These are phyloP conservation scores for Ceratocystis papillata DNA, from an alignment of 2,329 filamentous ascomycete species.

Conservation along the genomic window DNA sequence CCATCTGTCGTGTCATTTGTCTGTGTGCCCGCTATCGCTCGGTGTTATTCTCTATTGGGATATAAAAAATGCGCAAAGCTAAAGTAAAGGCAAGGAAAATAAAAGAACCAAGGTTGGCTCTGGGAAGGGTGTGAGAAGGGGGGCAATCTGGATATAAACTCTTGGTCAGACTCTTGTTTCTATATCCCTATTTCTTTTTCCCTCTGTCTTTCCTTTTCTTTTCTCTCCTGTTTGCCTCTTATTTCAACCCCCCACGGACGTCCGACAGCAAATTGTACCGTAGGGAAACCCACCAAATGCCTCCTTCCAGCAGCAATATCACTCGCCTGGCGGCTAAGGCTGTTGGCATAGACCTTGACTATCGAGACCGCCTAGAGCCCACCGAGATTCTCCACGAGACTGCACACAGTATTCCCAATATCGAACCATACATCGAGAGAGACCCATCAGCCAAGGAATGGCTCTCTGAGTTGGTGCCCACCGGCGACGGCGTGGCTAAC, in stretches of 20 bases:
- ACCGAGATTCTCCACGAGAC: slow-evolving; percentile 28
- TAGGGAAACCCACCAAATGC: neutral
- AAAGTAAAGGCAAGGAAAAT: neutral
- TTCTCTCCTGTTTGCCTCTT: neutral
- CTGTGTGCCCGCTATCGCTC: neutral
- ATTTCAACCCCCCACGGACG: neutral
- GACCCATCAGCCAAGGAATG: slow-evolving; percentile 21
- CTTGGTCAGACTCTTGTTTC: neutral
- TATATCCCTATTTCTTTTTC: neutral
- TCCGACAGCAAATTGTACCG: neutral
- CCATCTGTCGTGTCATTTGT: neutral
- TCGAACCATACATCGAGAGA: slow-evolving; percentile 25
- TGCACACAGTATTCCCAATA: slow-evolving; percentile 24
- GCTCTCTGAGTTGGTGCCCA: slow-evolving; percentile 19
- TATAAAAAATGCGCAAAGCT: neutral
- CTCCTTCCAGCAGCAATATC: slow-evolving; percentile 24
- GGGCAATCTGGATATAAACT: neutral
- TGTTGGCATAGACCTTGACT: slow-evolving; percentile 30
- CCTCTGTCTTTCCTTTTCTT: neutral
- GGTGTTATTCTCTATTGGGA: slow-evolving; percentile 10
- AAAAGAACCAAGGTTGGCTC: neutral
- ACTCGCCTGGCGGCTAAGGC: slow-evolving; percentile 28
- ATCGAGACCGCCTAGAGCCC: slow-evolving; percentile 28
- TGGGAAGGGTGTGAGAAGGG: neutral
- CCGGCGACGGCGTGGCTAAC: slow-evolving; percentile 14